Evolutionary conservation across 257 asterid genomes (phyloP).

Genomic region (Fraxinus excelsior): DNA sequence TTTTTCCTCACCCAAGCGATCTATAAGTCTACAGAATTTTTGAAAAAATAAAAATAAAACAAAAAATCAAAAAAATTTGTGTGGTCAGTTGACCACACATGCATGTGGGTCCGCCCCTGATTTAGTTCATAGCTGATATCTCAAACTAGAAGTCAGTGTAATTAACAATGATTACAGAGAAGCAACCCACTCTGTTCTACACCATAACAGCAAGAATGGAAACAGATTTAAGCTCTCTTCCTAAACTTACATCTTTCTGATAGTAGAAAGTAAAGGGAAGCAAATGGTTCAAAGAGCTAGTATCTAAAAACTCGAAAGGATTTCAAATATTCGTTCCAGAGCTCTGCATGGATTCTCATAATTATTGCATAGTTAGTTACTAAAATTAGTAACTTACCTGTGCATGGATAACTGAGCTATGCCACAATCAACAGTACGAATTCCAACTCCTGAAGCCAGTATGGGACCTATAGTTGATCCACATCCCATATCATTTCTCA

Average conservation of each 20-base stretch:
- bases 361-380: neutral
- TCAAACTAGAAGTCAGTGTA: neutral
- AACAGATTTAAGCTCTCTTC: neutral
- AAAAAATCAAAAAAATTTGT: too few species aligned
- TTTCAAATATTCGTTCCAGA: neutral
- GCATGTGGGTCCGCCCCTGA: neutral
- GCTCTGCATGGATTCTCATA: neutral
- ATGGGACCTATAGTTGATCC: slow-evolving; percentile 99
- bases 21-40: too few species aligned
- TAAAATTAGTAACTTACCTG: slow-evolving; percentile 49
- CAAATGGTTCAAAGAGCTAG: neutral
- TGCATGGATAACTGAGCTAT: slow-evolving; percentile 99
- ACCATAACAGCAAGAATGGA: neutral
- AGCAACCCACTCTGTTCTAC: neutral
- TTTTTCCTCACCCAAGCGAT: too few species aligned
- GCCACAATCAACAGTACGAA: slow-evolving; percentile 98
- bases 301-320: neutral
- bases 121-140: neutral
- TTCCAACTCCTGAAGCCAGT: slow-evolving; percentile 96
- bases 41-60: too few species aligned
- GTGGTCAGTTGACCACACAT: too few species aligned
- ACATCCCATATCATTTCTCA: slow-evolving; percentile 97
- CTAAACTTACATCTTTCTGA: neutral
- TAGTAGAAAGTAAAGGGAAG: neutral
- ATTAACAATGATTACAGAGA: neutral